These are phyloP conservation scores for Pleurotus pulmonarius DNA, from an alignment of 768 basidiomycete species.

Conservation along the genomic window DNA sequence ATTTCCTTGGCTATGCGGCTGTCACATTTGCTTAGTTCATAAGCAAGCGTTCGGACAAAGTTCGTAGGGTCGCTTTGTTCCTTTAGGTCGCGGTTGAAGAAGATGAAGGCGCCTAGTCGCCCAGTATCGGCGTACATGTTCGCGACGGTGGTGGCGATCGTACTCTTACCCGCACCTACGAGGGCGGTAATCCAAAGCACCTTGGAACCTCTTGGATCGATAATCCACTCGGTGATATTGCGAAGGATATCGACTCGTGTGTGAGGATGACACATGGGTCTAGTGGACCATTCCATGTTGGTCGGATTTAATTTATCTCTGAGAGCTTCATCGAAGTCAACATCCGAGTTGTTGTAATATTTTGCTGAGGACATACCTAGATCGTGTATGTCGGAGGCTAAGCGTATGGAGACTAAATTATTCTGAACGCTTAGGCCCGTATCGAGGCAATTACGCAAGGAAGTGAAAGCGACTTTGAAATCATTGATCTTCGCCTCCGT, in stretches of 20 bases:
- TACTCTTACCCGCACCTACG: constrained; percentile 25
- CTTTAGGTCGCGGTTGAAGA: constrained; percentile 27
- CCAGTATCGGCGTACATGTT: constrained; percentile 24
- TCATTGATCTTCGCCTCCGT: neutral
- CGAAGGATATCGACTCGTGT: neutral
- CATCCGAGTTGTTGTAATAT: neutral
- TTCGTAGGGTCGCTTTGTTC: constrained; percentile 23
- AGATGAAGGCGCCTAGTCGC: constrained; percentile 29
- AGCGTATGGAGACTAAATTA: neutral
- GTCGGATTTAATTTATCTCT: neutral
- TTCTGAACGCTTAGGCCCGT: neutral
- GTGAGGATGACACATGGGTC: constrained; percentile 1
- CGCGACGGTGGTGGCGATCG: constrained; percentile 29
- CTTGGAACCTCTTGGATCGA: neutral
- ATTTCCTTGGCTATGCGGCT: constrained; percentile 23
- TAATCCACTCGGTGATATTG: constrained; percentile 5
- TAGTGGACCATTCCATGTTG: neutral
- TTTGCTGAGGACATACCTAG: neutral
- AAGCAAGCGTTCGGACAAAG: constrained; percentile 29
- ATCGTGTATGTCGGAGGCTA: neutral
- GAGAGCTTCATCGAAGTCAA: neutral
- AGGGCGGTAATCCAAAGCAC: constrained; percentile 15
- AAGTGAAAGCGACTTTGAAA: too few species aligned
- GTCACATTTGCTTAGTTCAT: constrained; percentile 28
- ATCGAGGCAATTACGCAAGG: neutral